These are phyloP conservation scores for Debaryomycetaceae sp. DNA, from an alignment of 1,139 yeast species.

Conservation along the genomic window DNA sequence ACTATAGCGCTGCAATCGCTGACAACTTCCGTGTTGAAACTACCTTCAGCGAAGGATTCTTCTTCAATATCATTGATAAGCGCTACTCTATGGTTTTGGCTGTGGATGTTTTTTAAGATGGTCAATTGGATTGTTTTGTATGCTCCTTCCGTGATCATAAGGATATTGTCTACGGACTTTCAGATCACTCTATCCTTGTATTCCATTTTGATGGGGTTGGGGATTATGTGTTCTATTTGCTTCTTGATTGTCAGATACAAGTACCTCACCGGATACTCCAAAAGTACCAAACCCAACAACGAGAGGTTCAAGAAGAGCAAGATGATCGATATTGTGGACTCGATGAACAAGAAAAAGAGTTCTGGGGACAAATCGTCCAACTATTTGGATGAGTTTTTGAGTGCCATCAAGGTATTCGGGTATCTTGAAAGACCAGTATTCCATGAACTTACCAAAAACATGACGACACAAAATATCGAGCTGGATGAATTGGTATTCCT, in stretches of 20 bases:
- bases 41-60: slow-evolving; percentile 6
- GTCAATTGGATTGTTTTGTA: slow-evolving; percentile 17
- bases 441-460: slow-evolving; percentile 85
- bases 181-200: slow-evolving; percentile 36
- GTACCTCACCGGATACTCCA: slow-evolving; percentile 37
- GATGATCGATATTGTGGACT: slow-evolving; percentile 21
- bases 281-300: slow-evolving; percentile 17
- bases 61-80: slow-evolving; percentile 11
- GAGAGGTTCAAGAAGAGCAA: slow-evolving; percentile 7
- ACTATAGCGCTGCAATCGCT: neutral
- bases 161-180: slow-evolving; percentile 26
- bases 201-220: slow-evolving; percentile 22
- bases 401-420: slow-evolving; percentile 92
- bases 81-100: slow-evolving; percentile 13
- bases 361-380: slow-evolving; percentile 24
- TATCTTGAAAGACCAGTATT: slow-evolving; percentile 87
- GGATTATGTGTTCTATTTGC: slow-evolving; percentile 17
- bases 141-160: slow-evolving; percentile 21
- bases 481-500: slow-evolving; percentile 72
- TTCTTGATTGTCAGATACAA: slow-evolving; percentile 38
- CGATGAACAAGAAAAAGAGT: slow-evolving; percentile 29
- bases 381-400: slow-evolving; percentile 82
- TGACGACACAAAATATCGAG: slow-evolving; percentile 83
- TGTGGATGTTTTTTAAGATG: slow-evolving; percentile 17
- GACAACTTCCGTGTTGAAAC: neutral